phyloP scores from a whole-genome alignment of 345 rosid species.

The Cardamine chenopodiifolia region DNA sequence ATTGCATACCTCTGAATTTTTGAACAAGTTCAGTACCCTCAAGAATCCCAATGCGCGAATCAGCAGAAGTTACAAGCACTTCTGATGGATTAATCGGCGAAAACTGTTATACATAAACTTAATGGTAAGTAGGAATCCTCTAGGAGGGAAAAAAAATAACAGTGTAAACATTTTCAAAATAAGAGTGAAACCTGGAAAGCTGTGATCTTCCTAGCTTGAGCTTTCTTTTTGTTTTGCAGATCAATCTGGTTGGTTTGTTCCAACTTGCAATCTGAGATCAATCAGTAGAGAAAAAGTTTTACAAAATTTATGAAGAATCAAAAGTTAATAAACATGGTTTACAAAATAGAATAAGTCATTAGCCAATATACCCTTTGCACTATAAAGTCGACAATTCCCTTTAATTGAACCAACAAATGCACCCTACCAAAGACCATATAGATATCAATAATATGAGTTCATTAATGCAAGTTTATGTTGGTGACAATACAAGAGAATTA shows the following conservation, averaged over 20 bases:
- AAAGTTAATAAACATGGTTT: neutral
- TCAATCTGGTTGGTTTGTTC: conserved; percentile 55
- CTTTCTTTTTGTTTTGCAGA: conserved; percentile 63
- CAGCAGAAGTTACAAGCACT: conserved; percentile 84
- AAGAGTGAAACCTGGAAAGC: conserved; percentile 71
- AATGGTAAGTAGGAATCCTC: conserved; percentile 9
- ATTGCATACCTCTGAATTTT: conserved; percentile 67
- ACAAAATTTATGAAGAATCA: neutral
- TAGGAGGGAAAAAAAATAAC: neutral
- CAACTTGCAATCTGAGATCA: conserved; percentile 66
- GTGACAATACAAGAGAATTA: neutral
- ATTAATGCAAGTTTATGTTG: neutral
- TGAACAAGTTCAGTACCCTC: conserved; percentile 66
- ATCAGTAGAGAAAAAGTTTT: conserved; percentile 6
- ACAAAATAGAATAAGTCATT: conserved; percentile 16
- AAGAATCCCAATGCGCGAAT: conserved; percentile 77
- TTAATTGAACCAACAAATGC: conserved; percentile 89
- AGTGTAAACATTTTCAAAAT: neutral
- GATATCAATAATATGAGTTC: conserved; percentile 19
- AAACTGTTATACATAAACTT: conserved; percentile 52
- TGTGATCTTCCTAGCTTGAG: conserved; percentile 72
- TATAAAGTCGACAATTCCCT: conserved; percentile 74
- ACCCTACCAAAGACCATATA: conserved; percentile 46
- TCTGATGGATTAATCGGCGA: conserved; percentile 76
- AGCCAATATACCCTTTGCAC: conserved; percentile 58